Evolutionary conservation across 1,284 basidiomycete species (phyloP).

Genomic region (Stereum hirsutum): DNA sequence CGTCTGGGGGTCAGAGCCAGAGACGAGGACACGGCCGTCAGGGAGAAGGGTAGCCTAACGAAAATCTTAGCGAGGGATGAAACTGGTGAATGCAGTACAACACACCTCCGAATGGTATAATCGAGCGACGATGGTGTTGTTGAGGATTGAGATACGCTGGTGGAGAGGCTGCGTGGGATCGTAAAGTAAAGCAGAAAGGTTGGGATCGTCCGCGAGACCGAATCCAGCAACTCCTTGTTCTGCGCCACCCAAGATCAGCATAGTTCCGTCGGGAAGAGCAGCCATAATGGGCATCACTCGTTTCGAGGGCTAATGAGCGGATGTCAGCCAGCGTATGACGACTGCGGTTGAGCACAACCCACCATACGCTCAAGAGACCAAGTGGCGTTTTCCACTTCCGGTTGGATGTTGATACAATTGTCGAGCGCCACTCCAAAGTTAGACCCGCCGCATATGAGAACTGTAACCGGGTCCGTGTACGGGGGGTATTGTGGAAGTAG

Average conservation of each 20-base stretch:
- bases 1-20: constrained; percentile 65
- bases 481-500: constrained; percentile 62
- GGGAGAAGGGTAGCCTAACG: constrained; percentile 51
- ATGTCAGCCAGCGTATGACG: neutral
- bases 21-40: constrained; percentile 63
- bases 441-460: constrained; percentile 75
- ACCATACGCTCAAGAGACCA: constrained; percentile 75
- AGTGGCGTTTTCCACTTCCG: constrained; percentile 45
- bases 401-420: constrained; percentile 59
- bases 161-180: constrained; percentile 51
- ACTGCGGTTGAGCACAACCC: constrained; percentile 10
- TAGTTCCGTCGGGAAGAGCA: constrained; percentile 64
- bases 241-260: constrained; percentile 64
- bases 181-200: constrained; percentile 56
- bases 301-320: constrained; percentile 45
- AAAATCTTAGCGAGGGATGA: too few relatives aligned
- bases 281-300: constrained; percentile 72
- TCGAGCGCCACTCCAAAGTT: constrained; percentile 48
- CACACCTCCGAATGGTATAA: constrained; percentile 84
- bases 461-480: constrained; percentile 57
- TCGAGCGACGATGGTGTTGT: constrained; percentile 67
- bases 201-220: constrained; percentile 56
- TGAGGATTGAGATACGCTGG: constrained; percentile 58
- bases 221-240: constrained; percentile 66
- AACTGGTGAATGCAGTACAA: too few relatives aligned